Percentiles rank a stretch among this genome's conserved stretches.
These are phyloP conservation scores for Diaporthe helianthi DNA, from an alignment of 2,329 filamentous ascomycete species.

Conservation along the genomic window DNA sequence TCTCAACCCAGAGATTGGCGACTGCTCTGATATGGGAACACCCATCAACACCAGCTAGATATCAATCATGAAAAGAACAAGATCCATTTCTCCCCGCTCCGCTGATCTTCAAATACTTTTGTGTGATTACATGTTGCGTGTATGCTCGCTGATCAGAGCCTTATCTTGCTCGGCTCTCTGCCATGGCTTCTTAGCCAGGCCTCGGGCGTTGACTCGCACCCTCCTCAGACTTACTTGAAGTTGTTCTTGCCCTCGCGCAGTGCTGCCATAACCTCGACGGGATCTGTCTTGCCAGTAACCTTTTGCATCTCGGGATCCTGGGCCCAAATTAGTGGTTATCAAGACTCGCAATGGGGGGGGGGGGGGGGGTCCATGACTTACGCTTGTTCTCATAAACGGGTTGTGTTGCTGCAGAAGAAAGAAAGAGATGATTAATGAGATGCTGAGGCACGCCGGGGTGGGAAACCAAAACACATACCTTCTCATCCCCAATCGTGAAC, in stretches of 20 bases:
- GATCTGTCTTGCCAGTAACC: slow-evolving; percentile 79
- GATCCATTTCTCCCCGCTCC: slow-evolving; percentile 1
- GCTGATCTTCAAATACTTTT: not conserved
- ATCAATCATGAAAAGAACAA: not conserved
- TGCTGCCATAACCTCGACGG: slow-evolving; percentile 83
- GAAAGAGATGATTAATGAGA: slow-evolving; percentile 15
- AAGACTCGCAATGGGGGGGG: not conserved
- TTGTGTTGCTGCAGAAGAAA: slow-evolving; percentile 77
- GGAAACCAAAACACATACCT: slow-evolving; percentile 65
- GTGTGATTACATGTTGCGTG: slow-evolving; percentile 37
- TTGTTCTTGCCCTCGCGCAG: slow-evolving; percentile 91
- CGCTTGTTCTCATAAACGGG: slow-evolving; percentile 90
- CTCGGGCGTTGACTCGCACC: not conserved
- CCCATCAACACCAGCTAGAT: slow-evolving; percentile 15
- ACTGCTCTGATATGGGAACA: slow-evolving; percentile 47
- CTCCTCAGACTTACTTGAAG: slow-evolving; percentile 60
- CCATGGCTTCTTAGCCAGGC: slow-evolving; percentile 29
- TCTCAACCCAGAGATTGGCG: slow-evolving; percentile 40
- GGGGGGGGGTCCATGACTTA: slow-evolving; percentile 54
- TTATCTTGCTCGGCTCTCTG: slow-evolving; percentile 28
- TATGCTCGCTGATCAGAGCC: slow-evolving; percentile 10
- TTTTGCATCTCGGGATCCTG: slow-evolving; percentile 86
- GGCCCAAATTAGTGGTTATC: slow-evolving; percentile 30
- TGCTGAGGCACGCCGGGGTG: not conserved
- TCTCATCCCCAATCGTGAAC: slow-evolving; percentile 97